phyloP scores from a whole-genome alignment of 2,329 filamentous ascomycete species.

The Cryphonectria naterciae region DNA sequence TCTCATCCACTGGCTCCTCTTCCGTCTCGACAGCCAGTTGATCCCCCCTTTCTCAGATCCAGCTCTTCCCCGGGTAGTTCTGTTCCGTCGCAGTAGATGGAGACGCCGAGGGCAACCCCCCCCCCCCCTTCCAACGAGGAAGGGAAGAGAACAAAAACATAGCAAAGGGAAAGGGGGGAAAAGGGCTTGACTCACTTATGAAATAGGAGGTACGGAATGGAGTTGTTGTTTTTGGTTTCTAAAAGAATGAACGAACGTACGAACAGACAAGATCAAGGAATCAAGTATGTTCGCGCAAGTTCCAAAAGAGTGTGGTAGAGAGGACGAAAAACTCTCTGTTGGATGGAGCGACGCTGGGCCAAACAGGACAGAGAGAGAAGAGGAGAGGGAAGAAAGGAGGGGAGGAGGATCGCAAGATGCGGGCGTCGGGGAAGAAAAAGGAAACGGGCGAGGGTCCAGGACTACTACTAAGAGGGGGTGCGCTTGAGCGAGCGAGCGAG shows the following conservation, averaged over 20 bases:
- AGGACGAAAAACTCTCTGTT: conserved; percentile 55
- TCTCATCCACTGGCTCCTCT: too few species aligned
- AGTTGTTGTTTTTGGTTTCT: neutral
- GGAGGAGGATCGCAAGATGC: conserved; percentile 27
- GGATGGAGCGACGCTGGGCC: conserved; percentile 46
- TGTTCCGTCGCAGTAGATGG: neutral
- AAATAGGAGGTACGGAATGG: neutral
- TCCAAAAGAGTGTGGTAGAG: conserved; percentile 62
- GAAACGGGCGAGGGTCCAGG: conserved; percentile 27
- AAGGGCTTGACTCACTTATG: neutral
- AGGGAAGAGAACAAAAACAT: too few species aligned
- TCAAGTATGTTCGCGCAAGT: conserved; percentile 29
- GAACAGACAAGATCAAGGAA: conserved; percentile 20
- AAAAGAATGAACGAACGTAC: conserved; percentile 28
- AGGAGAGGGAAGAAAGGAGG: conserved; percentile 5
- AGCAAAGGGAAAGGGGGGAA: too few species aligned
- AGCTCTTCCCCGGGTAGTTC: neutral
- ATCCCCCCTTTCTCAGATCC: neutral
- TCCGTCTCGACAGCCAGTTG: neutral
- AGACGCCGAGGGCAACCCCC: neutral
- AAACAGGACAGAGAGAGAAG: conserved; percentile 32
- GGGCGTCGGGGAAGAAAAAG: conserved; percentile 34
- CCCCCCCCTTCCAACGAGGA: too few species aligned
- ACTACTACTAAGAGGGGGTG: conserved; percentile 12
- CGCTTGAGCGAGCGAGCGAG: neutral